These are phyloP conservation scores for Rhodotorula sp. DNA, from an alignment of 1,284 basidiomycete species.

Conservation along the genomic window DNA sequence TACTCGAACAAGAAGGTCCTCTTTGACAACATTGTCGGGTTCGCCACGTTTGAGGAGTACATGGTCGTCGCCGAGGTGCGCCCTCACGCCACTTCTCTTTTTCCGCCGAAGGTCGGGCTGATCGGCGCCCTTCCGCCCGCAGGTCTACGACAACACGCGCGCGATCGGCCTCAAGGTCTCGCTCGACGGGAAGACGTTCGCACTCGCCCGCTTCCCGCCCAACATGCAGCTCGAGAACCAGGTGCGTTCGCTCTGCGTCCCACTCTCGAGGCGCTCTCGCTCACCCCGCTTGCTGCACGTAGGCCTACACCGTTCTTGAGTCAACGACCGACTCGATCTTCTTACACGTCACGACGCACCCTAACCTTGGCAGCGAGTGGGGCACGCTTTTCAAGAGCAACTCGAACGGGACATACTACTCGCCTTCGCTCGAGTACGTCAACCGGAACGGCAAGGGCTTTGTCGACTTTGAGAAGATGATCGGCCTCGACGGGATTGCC, in stretches of 20 bases:
- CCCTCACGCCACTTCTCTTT: conserved; percentile 3
- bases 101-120: too few species aligned
- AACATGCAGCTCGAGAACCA: conserved; percentile 84
- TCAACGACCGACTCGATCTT: conserved; percentile 91
- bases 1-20: conserved; percentile 71
- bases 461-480: conserved; percentile 98
- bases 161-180: conserved; percentile 85
- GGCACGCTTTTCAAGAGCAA: conserved; percentile 95
- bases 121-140: background rate
- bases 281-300: background rate
- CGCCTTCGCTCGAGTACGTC: conserved; percentile 79
- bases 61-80: conserved; percentile 88
- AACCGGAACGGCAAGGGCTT: conserved; percentile 85
- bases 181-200: conserved; percentile 81
- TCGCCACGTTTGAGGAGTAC: conserved; percentile 95
- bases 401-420: conserved; percentile 96
- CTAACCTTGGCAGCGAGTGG: conserved; percentile 72
- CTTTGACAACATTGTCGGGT: conserved; percentile 87
- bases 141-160: conserved; percentile 64
- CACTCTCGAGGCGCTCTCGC: background rate
- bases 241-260: conserved; percentile 21
- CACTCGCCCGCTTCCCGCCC: conserved; percentile 84
- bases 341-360: conserved; percentile 90
- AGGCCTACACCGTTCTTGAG: conserved; percentile 93
- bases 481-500: conserved; percentile 92